Evolutionary conservation across 1,284 basidiomycete genomes (phyloP).

Genomic region (Phylloporus sp.): DNA sequence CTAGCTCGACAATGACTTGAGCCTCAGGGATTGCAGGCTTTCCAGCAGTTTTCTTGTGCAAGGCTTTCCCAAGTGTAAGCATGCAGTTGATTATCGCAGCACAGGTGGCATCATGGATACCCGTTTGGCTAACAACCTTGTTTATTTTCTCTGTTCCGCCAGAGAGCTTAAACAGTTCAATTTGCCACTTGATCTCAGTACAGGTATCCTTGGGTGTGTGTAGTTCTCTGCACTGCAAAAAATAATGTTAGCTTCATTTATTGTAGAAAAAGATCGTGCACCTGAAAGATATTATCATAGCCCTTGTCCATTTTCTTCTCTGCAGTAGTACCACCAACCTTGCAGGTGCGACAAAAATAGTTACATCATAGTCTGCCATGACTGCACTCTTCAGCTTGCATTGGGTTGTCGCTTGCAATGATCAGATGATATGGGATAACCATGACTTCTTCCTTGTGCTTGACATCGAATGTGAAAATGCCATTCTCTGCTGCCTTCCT

Average conservation of each 20-base stretch:
- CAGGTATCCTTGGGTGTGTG: conserved; percentile 14
- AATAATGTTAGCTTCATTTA: neutral
- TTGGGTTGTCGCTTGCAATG: conserved; percentile 44
- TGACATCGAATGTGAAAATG: conserved; percentile 32
- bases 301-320: neutral
- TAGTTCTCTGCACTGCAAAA: conserved; percentile 12
- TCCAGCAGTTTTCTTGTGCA: neutral
- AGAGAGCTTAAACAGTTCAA: conserved; percentile 8
- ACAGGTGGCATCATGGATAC: conserved; percentile 6
- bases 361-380: conserved; percentile 40
- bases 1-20: neutral
- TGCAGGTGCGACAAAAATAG: conserved; percentile 41
- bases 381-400: conserved; percentile 45
- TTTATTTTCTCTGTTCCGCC: conserved; percentile 19
- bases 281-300: neutral
- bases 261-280: conserved; percentile 22
- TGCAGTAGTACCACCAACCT: conserved; percentile 17
- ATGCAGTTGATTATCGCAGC: neutral
- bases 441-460: conserved; percentile 30
- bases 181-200: conserved; percentile 18
- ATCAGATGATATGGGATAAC: conserved; percentile 35
- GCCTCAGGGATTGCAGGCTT: neutral
- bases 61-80: neutral
- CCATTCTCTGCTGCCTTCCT: neutral
- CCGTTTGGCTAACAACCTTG: neutral